Evolutionary conservation across 75 land plant genomes (phyloP).

Genomic region (Azolla pinnata): DNA sequence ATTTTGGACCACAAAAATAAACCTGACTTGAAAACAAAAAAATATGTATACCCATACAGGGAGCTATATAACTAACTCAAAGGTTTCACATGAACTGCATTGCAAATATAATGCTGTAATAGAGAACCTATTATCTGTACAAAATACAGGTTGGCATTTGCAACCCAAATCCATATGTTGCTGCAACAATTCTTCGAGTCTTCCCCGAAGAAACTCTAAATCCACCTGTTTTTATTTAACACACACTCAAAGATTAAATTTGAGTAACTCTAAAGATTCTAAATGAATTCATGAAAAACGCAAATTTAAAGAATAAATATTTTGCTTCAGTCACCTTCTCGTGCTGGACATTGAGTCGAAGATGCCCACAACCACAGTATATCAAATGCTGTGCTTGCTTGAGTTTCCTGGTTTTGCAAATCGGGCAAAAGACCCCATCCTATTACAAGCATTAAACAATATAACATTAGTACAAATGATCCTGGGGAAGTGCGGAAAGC

Average conservation of each 20-base stretch:
- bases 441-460: neutral
- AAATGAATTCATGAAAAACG: too few species aligned
- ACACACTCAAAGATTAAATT: too few species aligned
- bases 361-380: neutral
- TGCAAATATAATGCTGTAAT: neutral
- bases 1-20: too few species aligned
- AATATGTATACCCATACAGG: too few species aligned
- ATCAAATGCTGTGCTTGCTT: neutral
- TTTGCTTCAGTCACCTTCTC: too few species aligned
- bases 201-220: neutral
- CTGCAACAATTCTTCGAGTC: neutral
- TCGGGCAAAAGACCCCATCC: constrained; percentile 1
- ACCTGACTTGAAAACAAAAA: too few species aligned
- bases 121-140: neutral
- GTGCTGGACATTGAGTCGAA: constrained; percentile 2
- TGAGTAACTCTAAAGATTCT: too few species aligned
- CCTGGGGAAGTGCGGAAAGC: too few species aligned
- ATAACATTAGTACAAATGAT: too few species aligned
- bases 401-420: neutral
- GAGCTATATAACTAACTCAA: neutral
- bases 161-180: neutral
- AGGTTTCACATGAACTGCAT: neutral
- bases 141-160: neutral
- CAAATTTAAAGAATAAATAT: too few species aligned
- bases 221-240: too few species aligned